Evolutionary conservation across 2,329 filamentous ascomycete species (phyloP).

Genomic region (Fusarium sp.): DNA sequence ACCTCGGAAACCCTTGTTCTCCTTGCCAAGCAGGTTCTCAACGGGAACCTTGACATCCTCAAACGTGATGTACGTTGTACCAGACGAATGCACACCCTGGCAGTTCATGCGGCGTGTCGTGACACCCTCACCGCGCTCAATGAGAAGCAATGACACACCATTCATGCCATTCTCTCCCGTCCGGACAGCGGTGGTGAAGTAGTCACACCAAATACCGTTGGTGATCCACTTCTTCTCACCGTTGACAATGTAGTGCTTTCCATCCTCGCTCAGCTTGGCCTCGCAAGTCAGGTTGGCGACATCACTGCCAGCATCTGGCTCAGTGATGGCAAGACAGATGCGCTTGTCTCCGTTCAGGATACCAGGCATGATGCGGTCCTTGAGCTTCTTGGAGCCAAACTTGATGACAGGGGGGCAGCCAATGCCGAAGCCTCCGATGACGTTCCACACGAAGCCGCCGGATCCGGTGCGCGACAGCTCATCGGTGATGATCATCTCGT

Average conservation of each 20-base stretch:
- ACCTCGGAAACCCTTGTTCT: constrained; percentile 96
- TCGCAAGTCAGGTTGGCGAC: constrained; percentile 96
- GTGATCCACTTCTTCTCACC: constrained; percentile 99
- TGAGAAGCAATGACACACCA: constrained; percentile 89
- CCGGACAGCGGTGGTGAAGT: constrained; percentile 96
- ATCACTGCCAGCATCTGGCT: constrained; percentile 94
- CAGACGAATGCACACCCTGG: constrained; percentile 88
- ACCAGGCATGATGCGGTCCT: constrained; percentile 88
- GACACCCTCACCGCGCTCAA: constrained; percentile 90
- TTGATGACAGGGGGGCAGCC: constrained; percentile 92
- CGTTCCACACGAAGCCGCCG: constrained; percentile 96
- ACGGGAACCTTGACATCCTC: constrained; percentile 99
- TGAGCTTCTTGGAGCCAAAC: constrained; percentile 86
- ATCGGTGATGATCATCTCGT: constrained; percentile 95
- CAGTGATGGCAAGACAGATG: constrained; percentile 97
- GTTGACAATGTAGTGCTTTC: constrained; percentile 99
- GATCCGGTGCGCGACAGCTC: constrained; percentile 90
- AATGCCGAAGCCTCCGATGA: constrained; percentile 96
- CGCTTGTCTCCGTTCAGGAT: constrained; percentile 94
- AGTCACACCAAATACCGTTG: constrained; percentile 96
- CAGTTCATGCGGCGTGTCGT: constrained; percentile 97
- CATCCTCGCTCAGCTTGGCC: constrained; percentile 93
- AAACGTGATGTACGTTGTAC: constrained; percentile 95
- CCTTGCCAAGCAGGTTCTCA: constrained; percentile 98
- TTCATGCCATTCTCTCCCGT: constrained; percentile 93